Evolutionary conservation across 2,329 filamentous ascomycete species (phyloP).

Genomic region (Paecilomyces formosus): DNA sequence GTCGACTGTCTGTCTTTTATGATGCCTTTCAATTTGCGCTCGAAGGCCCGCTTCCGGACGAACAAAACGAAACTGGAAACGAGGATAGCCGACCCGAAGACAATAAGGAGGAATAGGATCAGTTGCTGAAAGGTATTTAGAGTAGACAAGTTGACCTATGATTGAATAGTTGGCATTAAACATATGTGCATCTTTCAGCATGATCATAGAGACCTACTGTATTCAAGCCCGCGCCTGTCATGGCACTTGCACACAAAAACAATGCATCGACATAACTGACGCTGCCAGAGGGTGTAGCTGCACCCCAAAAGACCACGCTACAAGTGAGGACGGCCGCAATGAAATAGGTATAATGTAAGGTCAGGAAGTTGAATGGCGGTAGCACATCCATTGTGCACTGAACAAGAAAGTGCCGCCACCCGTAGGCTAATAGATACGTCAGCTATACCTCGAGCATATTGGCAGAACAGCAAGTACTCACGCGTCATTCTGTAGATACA

Average conservation of each 20-base stretch:
- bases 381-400: conserved; percentile 18
- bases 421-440: neutral
- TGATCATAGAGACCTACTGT: conserved; percentile 34
- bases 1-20: conserved; percentile 26
- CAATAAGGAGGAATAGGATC: conserved; percentile 57
- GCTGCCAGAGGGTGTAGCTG: conserved; percentile 44
- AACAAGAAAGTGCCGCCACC: conserved; percentile 9
- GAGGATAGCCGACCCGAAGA: conserved; percentile 60
- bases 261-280: conserved; percentile 58
- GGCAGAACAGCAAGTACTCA: neutral
- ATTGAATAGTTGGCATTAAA: conserved; percentile 2
- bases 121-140: conserved; percentile 63
- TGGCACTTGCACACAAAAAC: conserved; percentile 59
- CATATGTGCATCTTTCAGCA: neutral
- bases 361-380: conserved; percentile 51
- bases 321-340: conserved; percentile 47
- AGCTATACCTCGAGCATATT: neutral
- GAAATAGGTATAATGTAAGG: conserved; percentile 62
- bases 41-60: conserved; percentile 55
- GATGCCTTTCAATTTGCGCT: conserved; percentile 51
- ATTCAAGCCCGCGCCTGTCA: conserved; percentile 62
- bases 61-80: conserved; percentile 59
- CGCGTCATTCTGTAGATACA: neutral
- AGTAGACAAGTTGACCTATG: conserved; percentile 42
- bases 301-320: conserved; percentile 53